Conservation (phyloP, 2,329 filamentous ascomycete species). For the Chaetomiaceae sp. region DNA sequence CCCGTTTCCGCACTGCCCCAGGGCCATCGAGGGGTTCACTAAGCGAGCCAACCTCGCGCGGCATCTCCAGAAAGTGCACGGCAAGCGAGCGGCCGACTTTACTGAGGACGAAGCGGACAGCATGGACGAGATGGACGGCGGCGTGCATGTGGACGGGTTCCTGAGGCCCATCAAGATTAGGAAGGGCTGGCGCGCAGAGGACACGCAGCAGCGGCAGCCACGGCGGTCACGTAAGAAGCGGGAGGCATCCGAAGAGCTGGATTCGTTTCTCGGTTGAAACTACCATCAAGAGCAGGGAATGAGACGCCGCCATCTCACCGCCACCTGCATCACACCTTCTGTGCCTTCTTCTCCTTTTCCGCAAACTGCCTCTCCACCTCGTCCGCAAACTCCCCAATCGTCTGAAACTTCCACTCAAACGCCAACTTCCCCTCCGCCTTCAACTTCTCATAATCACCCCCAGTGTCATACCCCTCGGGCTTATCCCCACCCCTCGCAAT, state of each 20-base stretch:
- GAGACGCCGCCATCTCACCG: neutral
- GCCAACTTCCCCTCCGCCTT: conserved; percentile 26
- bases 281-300: neutral
- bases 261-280: neutral
- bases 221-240: conserved; percentile 4
- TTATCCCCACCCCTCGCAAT: conserved; percentile 49
- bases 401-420: conserved; percentile 35
- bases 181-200: conserved; percentile 42
- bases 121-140: conserved; percentile 53
- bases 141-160: conserved; percentile 64
- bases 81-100: conserved; percentile 12
- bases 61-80: conserved; percentile 42
- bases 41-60: conserved; percentile 31
- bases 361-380: conserved; percentile 36
- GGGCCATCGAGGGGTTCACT: conserved; percentile 32
- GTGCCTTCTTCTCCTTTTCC: conserved; percentile 4
- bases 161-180: conserved; percentile 48
- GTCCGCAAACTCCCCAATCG: conserved; percentile 34
- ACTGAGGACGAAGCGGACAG: conserved; percentile 31
- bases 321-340: neutral
- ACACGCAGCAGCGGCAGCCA: conserved; percentile 22
- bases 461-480: conserved; percentile 22
- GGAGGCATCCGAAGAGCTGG: conserved; percentile 8
- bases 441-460: conserved; percentile 19
- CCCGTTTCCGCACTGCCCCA: conserved; percentile 31